phyloP scores from a whole-genome alignment of 345 rosid genomes.

The Cardiospermum halicacabum region DNA sequence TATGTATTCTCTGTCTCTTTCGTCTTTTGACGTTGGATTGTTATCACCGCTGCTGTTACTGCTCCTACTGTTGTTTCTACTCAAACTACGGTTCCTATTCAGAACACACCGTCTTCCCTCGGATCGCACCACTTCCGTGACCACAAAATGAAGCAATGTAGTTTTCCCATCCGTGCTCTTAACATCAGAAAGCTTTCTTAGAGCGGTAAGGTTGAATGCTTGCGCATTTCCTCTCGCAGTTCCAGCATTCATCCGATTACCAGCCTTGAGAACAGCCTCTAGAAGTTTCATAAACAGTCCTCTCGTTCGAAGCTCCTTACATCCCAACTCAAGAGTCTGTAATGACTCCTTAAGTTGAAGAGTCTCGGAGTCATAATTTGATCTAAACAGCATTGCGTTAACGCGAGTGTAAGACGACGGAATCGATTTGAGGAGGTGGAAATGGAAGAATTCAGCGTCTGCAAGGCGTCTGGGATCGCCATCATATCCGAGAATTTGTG shows the following conservation, averaged over 20 bases:
- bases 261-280: constrained; percentile 92
- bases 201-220: constrained; percentile 70
- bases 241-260: constrained; percentile 91
- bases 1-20: constrained; percentile 54
- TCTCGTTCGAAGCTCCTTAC: constrained; percentile 63
- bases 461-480: constrained; percentile 60
- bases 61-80: constrained; percentile 29
- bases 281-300: constrained; percentile 80
- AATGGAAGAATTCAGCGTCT: constrained; percentile 68
- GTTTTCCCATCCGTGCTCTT: constrained; percentile 78
- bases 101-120: constrained; percentile 75
- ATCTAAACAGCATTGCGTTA: constrained; percentile 60
- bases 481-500: constrained; percentile 45
- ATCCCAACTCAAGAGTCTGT: constrained; percentile 52
- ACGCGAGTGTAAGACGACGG: constrained; percentile 68
- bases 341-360: constrained; percentile 36
- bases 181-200: constrained; percentile 78
- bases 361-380: constrained; percentile 58
- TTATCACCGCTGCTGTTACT: constrained; percentile 24
- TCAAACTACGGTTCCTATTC: constrained; percentile 42
- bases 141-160: constrained; percentile 80
- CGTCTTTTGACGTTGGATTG: constrained; percentile 34
- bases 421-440: constrained; percentile 55
- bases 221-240: constrained; percentile 86
- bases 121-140: constrained; percentile 66